Conservation (phyloP, 768 basidiomycete genomes). For the Mycena rebaudengoi region DNA sequence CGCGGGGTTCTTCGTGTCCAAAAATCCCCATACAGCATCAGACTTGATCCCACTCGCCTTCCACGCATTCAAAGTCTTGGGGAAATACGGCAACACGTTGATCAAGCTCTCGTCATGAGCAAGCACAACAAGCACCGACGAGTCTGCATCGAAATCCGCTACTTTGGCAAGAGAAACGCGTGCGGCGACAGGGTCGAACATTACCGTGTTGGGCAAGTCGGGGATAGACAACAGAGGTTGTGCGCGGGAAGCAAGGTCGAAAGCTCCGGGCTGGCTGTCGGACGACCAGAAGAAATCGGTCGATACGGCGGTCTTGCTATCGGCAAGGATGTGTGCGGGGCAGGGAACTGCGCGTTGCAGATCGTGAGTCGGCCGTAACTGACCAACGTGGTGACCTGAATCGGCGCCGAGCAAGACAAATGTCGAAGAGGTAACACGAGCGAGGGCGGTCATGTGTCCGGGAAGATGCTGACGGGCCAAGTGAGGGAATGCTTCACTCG, state of each 20-base stretch:
- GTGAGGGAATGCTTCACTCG: background rate
- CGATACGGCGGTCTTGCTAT: background rate
- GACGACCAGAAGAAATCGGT: constrained; percentile 13
- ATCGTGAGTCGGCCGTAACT: constrained; percentile 6
- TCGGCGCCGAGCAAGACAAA: constrained; percentile 24
- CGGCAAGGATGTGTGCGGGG: constrained; percentile 11
- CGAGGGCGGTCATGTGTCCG: constrained; percentile 21
- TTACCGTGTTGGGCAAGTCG: constrained; percentile 8
- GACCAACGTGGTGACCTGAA: constrained; percentile 17
- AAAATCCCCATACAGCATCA: constrained; percentile 16
- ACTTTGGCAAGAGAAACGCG: constrained; percentile 14
- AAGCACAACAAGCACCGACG: constrained; percentile 16
- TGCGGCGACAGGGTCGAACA: background rate
- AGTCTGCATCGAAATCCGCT: constrained; percentile 16
- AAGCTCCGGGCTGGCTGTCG: background rate
- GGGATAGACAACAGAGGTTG: constrained; percentile 7
- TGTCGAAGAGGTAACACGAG: constrained; percentile 18
- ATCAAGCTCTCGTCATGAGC: constrained; percentile 14
- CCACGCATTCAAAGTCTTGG: constrained; percentile 12
- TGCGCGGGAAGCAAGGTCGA: background rate
- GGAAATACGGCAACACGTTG: constrained; percentile 9
- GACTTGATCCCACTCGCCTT: constrained; percentile 15
- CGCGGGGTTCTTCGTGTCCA: background rate
- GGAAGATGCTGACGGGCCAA: constrained; percentile 23
- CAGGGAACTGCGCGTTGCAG: constrained; percentile 15